Conservation (phyloP, 2,329 filamentous ascomycete genomes). For the Pseudogymnoascus sp. region DNA sequence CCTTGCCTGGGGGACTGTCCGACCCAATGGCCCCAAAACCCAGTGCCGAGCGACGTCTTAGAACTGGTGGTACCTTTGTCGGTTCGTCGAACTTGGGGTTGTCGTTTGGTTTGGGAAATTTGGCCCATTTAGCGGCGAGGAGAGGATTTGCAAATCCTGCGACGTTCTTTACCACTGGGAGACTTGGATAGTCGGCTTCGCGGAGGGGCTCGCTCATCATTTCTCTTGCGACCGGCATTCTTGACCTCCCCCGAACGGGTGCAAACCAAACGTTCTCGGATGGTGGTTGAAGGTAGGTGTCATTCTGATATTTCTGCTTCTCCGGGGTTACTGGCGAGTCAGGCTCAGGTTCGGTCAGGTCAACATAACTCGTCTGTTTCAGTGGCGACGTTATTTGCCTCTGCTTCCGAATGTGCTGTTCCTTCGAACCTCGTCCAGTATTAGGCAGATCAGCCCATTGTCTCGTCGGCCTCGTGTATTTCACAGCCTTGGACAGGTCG, state of each 20-base stretch:
- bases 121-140: background rate
- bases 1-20: background rate
- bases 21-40: background rate
- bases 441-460: background rate
- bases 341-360: background rate
- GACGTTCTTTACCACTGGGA: background rate
- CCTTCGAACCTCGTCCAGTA: background rate
- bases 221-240: background rate
- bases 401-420: background rate
- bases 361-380: background rate
- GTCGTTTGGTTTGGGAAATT: background rate
- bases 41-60: background rate
- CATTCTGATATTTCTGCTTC: background rate
- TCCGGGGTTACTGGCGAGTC: background rate
- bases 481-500: background rate
- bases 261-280: background rate
- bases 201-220: background rate
- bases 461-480: background rate
- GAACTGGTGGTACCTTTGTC: background rate
- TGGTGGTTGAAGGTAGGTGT: background rate
- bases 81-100: background rate
- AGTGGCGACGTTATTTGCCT: background rate
- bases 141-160: background rate
- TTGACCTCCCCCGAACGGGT: background rate
- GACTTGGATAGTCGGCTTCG: background rate